These are phyloP conservation scores for Oryza officinalis DNA, from an alignment of 176 grass and related monocot species.

Conservation along the genomic window DNA sequence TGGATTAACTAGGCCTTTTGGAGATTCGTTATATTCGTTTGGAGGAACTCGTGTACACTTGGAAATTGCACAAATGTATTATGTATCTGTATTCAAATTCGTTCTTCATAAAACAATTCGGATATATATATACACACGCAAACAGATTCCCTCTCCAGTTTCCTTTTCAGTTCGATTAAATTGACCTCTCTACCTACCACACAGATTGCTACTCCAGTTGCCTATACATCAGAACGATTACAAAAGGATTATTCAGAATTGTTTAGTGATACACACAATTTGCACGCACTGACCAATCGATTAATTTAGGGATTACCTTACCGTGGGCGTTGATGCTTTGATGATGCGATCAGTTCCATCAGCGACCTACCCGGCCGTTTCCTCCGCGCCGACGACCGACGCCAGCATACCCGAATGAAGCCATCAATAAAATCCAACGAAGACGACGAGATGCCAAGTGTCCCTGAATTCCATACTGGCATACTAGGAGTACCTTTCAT, in stretches of 20 bases:
- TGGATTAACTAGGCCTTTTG: constrained; percentile 39
- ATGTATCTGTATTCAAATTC: constrained; percentile 30
- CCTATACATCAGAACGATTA: background rate
- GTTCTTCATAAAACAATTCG: constrained; percentile 2
- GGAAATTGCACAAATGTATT: constrained; percentile 10
- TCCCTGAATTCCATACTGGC: background rate
- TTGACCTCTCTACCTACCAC: background rate
- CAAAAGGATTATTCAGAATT: background rate
- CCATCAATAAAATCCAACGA: background rate
- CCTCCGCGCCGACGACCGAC: background rate
- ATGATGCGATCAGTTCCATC: background rate
- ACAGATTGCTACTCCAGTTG: background rate
- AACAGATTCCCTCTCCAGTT: background rate
- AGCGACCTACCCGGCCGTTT: background rate
- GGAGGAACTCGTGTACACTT: background rate
- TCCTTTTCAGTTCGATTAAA: background rate
- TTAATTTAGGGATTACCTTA: background rate
- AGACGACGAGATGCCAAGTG: background rate
- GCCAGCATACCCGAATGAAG: background rate
- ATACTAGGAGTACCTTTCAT: background rate
- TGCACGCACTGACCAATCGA: background rate
- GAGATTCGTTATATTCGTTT: constrained; percentile 38
- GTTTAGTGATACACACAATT: background rate
- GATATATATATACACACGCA: background rate
- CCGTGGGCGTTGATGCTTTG: background rate